Evolutionary conservation across 2,329 filamentous ascomycete species (phyloP), one percentile per base, ranked within the genome.

Genomic region (Ophiocordyceps polyrhachis-furcata): DNA sequence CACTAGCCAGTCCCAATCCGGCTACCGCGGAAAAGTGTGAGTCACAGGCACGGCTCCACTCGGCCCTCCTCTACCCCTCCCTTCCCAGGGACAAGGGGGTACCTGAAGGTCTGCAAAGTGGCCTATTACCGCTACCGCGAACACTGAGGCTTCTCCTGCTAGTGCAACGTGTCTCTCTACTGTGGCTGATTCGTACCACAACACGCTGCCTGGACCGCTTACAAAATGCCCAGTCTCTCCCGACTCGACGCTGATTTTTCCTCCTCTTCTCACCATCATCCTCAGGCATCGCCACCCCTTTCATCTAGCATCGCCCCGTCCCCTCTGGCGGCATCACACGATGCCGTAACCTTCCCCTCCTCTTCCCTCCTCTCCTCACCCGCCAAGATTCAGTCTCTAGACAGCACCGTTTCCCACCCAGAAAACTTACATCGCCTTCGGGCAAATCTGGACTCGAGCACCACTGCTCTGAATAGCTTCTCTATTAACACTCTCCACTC

Each of bases 391-490:
- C 57, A 61, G 63, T 73, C 68, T 53, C 55, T 56, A 61, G 60
- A 61, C 51, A 13, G 14, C n/a, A 15, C 17, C 20, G 17, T 23
- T 43, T 13, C 3, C 11, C 15, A 20, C n/a, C 35, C 5, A 19
- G 4, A 17, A 58, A 64, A 58, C 54, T 72, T 73, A 72, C 71
- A 62, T 68, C 68, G 14, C 11, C 28, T 29, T 23, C 64, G 64
- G 74, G 74, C 73, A 64, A 73, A 74, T 58, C 76, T 83, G 79
- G 81, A 81, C 74, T 77, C 67, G 57, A 71, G 70, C 70, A 65
- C 66, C 70, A 65, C 66, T 65, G 73, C 75, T 71, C 64, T 67
- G 61, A 57, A 58, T 58, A 70, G 68, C 70, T 66, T 62, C 66
- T 67, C 70, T 74, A 67, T 63, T 54, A 74, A 71, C 75, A 73